Evolutionary conservation across 805 yeast genomes (phyloP).

Genomic region (Danielia reshetovae): DNA sequence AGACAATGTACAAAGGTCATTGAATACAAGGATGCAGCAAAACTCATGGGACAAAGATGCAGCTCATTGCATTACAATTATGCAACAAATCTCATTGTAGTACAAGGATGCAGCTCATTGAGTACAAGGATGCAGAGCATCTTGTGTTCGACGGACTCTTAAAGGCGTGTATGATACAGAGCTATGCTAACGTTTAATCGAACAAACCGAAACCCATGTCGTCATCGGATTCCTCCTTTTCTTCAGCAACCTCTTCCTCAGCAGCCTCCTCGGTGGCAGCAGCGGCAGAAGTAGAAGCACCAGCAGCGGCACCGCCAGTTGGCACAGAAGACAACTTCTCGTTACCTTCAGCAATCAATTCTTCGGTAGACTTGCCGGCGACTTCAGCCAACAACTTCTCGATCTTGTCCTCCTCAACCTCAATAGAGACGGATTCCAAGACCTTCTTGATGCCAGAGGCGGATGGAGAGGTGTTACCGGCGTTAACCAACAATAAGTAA

Average conservation of each 20-base stretch:
- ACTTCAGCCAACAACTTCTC: conserved; percentile 32
- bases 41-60: too few relatives aligned
- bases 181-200: conserved; percentile 19
- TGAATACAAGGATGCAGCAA: too few relatives aligned
- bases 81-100: too few relatives aligned
- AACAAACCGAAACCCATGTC: conserved; percentile 33
- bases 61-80: too few relatives aligned
- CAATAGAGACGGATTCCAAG: conserved; percentile 37
- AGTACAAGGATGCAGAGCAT: too few relatives aligned
- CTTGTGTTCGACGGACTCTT: conserved; percentile 2
- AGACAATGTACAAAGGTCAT: too few relatives aligned
- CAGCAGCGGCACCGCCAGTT: conserved; percentile 30
- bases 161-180: conserved; percentile 10
- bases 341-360: conserved; percentile 36
- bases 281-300: conserved; percentile 23
- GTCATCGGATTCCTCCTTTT: conserved; percentile 24
- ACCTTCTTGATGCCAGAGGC: conserved; percentile 39
- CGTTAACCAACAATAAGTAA: conserved; percentile 44
- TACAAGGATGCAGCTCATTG: too few relatives aligned
- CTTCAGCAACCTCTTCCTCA: conserved; percentile 25
- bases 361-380: conserved; percentile 33
- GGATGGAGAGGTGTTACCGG: conserved; percentile 44
- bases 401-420: conserved; percentile 33
- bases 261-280: conserved; percentile 21
- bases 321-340: conserved; percentile 34